A percentile compares a stretch with the other conserved stretches of the same genome.
Evolutionary conservation across 140 eudicot species (phyloP).

Genomic region (Bidens hawaiensis): DNA sequence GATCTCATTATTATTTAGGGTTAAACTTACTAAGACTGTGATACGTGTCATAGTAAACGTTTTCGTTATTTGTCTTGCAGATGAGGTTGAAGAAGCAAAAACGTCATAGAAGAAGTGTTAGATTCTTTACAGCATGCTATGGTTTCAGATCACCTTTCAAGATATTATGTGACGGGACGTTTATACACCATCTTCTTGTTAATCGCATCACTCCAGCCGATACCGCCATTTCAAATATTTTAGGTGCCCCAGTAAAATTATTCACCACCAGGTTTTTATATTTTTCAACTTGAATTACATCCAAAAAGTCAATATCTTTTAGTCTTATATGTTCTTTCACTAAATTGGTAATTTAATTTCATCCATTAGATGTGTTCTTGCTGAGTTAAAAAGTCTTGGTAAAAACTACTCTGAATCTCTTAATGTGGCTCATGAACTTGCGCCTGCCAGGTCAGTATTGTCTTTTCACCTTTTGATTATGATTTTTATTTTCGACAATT

Average conservation of each 20-base stretch:
- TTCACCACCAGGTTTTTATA: conserved; percentile 71
- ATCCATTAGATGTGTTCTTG: conserved; percentile 68
- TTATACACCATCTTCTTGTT: conserved; percentile 66
- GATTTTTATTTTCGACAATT: not conserved
- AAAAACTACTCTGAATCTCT: conserved; percentile 42
- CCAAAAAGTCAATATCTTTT: not conserved
- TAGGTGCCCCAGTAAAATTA: conserved; percentile 72
- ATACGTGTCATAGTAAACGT: too few species aligned
- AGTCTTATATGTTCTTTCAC: conserved; percentile 2
- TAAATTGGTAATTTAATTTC: not conserved
- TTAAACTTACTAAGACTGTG: too few species aligned
- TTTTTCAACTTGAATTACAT: not conserved
- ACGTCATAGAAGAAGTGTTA: conserved; percentile 75
- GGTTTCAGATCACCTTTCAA: conserved; percentile 87
- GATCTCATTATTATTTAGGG: too few species aligned
- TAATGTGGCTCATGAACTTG: conserved; percentile 52
- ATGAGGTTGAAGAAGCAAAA: conserved; percentile 88
- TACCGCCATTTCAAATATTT: conserved; percentile 49
- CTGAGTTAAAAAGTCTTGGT: conserved; percentile 73
- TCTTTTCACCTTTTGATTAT: not conserved
- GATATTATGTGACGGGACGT: conserved; percentile 88
- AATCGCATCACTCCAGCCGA: conserved; percentile 65
- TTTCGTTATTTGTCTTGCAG: conserved; percentile 19
- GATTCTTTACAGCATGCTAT: conserved; percentile 75
- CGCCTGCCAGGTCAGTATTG: conserved; percentile 64